These are phyloP conservation scores for Talinum fruticosum DNA, from an alignment of 148 eudicot genomes.

Conservation along the genomic window DNA sequence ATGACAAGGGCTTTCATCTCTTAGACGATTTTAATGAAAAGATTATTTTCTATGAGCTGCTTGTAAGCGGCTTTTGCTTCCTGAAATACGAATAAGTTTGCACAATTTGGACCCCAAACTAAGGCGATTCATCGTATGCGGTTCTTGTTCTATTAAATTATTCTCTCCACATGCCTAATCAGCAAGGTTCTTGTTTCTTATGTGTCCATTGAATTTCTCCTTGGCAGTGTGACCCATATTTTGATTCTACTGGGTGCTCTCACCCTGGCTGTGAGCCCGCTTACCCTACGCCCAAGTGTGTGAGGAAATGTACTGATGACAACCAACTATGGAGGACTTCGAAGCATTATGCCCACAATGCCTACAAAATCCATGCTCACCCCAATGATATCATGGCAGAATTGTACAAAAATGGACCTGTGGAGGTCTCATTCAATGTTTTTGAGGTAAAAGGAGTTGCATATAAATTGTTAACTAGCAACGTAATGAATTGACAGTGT, in stretches of 20 bases:
- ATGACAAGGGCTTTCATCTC: background rate
- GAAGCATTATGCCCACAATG: constrained; percentile 61
- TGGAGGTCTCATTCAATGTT: constrained; percentile 74
- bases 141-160: too few relatives aligned
- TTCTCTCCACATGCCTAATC: background rate
- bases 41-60: background rate
- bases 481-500: background rate
- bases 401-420: constrained; percentile 86
- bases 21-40: too few relatives aligned
- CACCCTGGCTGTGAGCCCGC: constrained; percentile 97
- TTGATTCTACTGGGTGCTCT: constrained; percentile 71
- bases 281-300: constrained; percentile 84
- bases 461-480: background rate
- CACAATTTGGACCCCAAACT: too few relatives aligned
- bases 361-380: constrained; percentile 54
- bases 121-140: too few relatives aligned
- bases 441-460: constrained; percentile 56
- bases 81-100: too few relatives aligned
- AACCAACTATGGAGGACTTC: constrained; percentile 72
- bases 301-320: constrained; percentile 48
- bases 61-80: too few relatives aligned
- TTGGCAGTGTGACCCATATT: constrained; percentile 89
- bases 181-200: background rate
- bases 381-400: constrained; percentile 83
- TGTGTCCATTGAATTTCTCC: background rate